Evolutionary conservation across 1,284 basidiomycete genomes (phyloP), one percentile per base, ranked within the genome.

Genomic region (Sparassis latifolia): DNA sequence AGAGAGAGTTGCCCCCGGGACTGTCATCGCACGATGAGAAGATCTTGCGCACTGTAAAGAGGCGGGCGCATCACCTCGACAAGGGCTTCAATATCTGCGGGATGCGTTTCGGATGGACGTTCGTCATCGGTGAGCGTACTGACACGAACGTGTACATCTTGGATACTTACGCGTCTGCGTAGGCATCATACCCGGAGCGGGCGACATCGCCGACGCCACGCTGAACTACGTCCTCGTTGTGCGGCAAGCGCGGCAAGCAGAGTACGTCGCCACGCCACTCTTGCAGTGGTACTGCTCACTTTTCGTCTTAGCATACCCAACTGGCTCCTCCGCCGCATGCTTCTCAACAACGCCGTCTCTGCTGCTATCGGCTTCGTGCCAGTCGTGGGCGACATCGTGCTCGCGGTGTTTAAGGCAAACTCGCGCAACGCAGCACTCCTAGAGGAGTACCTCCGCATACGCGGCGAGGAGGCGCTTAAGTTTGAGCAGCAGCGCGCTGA

Each of bases 61-160:
- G 76, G 47, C 77, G 94, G 5, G 94, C 95, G 0, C 92, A 94
- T 64, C 82, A 87, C 63, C 86, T 98, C 50, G 95, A 98, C 75
- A 95, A 93, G 68, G 88, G 91, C 5, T 90, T 97, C 73, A 75
- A 66, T 44, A 49, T 97, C 7, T 91, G 86, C 59, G 92, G 94
- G 2, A 69, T 97, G 53, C 80, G 83, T 6, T 93, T 97, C 55
- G 94, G 95, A 3, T 96, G 86, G 85, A 83, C 89, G 29, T 89
- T 89, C 67, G 61, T 89, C 58, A 86, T 93, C 47, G 78, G 77
- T 77, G 50, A 52, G 73, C 48, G 41, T 3, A 28, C 5, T 6
- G 5, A 12, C 10, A 6, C 27, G 20, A 31, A 28, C 10, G 40
- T 40, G 7, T 28, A 27, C 27, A 33, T 3, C 6, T 20, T 30